Percentiles rank a stretch among this genome's conserved stretches.
These are phyloP conservation scores for Phlyctochytrium arcticum DNA, from an alignment of 192 early-diverging fungal genomes.

Conservation along the genomic window DNA sequence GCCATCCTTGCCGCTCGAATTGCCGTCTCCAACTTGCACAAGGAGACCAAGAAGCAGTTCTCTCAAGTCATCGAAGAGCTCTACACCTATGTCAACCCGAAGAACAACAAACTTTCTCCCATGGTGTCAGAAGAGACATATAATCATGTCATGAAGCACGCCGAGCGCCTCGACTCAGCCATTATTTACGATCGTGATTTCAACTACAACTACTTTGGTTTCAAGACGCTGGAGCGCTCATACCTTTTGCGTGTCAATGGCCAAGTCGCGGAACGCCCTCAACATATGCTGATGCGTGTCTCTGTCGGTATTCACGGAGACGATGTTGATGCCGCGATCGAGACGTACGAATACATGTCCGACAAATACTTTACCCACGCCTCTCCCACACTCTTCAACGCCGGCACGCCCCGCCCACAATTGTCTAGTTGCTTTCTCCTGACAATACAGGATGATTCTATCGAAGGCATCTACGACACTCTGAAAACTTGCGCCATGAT, in stretches of 20 bases:
- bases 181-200: conserved; percentile 98
- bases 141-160: conserved; percentile 62
- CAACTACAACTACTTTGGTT: conserved; percentile 98
- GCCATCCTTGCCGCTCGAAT: conserved; percentile 94
- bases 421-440: conserved; percentile 93
- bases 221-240: conserved; percentile 97
- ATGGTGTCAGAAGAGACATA: conserved; percentile 86
- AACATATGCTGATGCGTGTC: conserved; percentile 99
- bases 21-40: conserved; percentile 87
- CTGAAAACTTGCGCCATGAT: conserved; percentile 97
- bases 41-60: conserved; percentile 68
- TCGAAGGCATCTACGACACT: conserved; percentile 98
- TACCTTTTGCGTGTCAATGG: conserved; percentile 88
- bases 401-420: conserved; percentile 94
- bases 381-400: conserved; percentile 96
- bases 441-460: conserved; percentile 94
- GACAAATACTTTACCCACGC: conserved; percentile 96
- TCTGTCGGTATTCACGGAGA: conserved; percentile 93
- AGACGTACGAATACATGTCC: conserved; percentile 90
- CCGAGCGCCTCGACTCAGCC: conserved; percentile 85
- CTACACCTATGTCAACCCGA: conserved; percentile 84
- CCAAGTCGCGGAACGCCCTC: conserved; percentile 88
- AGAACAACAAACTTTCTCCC: conserved; percentile 76
- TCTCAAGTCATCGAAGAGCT: conserved; percentile 82
- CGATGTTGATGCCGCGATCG: conserved; percentile 86